Evolutionary conservation across 495 filamentous ascomycete genomes (phyloP).

Genomic region (Podospora pseudopauciseta): DNA sequence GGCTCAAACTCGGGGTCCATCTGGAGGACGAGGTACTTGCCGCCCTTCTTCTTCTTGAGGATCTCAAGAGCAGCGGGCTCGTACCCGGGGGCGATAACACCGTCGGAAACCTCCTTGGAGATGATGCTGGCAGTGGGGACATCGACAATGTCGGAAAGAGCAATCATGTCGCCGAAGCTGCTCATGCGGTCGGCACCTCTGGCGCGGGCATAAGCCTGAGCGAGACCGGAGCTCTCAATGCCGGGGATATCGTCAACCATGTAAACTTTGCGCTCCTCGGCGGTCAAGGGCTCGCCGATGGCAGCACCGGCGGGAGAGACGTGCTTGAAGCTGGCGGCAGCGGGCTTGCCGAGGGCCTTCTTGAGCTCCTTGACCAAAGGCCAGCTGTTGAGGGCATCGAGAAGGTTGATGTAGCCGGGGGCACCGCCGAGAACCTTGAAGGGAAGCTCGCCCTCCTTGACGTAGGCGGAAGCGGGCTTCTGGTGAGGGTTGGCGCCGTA

Average conservation of each 20-base stretch:
- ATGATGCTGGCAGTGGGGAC: conserved; percentile 92
- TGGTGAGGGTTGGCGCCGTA: conserved; percentile 98
- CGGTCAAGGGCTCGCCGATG: conserved; percentile 79
- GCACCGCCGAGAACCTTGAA: conserved; percentile 94
- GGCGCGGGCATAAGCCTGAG: conserved; percentile 92
- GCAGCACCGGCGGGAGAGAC: conserved; percentile 96
- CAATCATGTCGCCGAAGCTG: conserved; percentile 94
- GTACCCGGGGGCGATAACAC: conserved; percentile 88
- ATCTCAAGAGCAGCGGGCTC: conserved; percentile 80
- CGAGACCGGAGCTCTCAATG: conserved; percentile 77
- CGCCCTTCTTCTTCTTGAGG: conserved; percentile 96
- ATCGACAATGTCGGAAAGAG: conserved; percentile 85
- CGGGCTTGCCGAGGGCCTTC: conserved; percentile 78
- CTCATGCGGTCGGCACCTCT: conserved; percentile 95
- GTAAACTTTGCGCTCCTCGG: conserved; percentile 91
- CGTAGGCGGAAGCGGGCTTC: conserved; percentile 85
- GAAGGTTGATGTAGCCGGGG: conserved; percentile 94
- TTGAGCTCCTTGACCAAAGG: conserved; percentile 94
- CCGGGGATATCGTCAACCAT: conserved; percentile 95
- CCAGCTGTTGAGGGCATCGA: conserved; percentile 97
- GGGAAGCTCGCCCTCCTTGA: conserved; percentile 68
- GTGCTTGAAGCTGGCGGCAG: conserved; percentile 98
- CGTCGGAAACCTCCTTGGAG: conserved; percentile 94
- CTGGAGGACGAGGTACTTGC: conserved; percentile 92
- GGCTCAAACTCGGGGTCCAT: conserved; percentile 88